Conservation (phyloP, 768 basidiomycete genomes). For the Collybia nuda region DNA sequence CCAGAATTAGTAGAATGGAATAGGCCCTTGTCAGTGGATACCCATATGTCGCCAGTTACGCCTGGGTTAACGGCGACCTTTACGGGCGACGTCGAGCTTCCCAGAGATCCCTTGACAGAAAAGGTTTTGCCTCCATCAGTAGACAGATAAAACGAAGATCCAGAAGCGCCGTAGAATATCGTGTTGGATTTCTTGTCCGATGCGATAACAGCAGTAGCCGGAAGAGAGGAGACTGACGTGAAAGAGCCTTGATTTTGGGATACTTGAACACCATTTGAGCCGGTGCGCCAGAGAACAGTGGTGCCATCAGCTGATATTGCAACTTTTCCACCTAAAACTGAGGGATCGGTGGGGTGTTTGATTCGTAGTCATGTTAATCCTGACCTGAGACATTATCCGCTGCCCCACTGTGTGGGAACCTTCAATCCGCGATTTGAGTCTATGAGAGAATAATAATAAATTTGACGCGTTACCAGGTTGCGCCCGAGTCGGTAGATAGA, state of each 20-base stretch:
- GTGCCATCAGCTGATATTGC: conserved; percentile 53
- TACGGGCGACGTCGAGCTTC: conserved; percentile 44
- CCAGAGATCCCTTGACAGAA: conserved; percentile 38
- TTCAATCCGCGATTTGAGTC: conserved; percentile 9
- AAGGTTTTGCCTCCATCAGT: conserved; percentile 57
- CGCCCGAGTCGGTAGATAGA: conserved; percentile 52
- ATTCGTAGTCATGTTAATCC: conserved; percentile 2
- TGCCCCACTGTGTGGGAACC: conserved; percentile 55
- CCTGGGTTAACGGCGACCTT: conserved; percentile 56
- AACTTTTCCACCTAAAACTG: conserved; percentile 33
- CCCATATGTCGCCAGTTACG: conserved; percentile 63
- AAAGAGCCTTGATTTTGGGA: conserved; percentile 53
- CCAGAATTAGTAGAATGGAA: conserved; percentile 60
- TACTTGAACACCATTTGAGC: conserved; percentile 46
- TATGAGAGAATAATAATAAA: background rate
- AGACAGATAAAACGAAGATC: conserved; percentile 59
- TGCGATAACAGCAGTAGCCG: conserved; percentile 53
- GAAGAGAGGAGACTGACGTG: conserved; percentile 48
- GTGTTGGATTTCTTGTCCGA: conserved; percentile 60
- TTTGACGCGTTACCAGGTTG: conserved; percentile 39
- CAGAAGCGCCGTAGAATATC: conserved; percentile 60
- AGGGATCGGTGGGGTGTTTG: background rate
- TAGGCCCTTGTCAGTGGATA: conserved; percentile 54
- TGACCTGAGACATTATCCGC: conserved; percentile 42
- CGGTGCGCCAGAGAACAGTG: conserved; percentile 58